Conservation (phyloP, 2,329 filamentous ascomycete genomes). For the Sporothrix schenckii region DNA sequence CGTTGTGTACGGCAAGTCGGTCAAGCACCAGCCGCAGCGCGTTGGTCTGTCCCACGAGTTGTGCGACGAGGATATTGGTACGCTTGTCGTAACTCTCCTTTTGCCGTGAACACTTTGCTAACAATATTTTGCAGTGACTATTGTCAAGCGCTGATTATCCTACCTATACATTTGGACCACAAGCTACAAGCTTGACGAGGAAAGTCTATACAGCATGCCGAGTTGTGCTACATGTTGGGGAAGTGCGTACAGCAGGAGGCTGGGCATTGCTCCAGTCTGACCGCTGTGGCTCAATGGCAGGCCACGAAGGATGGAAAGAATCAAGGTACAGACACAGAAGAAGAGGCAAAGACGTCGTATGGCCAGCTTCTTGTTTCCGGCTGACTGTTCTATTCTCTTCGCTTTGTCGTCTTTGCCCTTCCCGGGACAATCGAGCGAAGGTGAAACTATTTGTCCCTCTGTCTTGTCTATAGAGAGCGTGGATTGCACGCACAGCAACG, state of each 20-base stretch:
- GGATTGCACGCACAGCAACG: background rate
- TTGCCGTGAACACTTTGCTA: background rate
- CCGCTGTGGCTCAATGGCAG: background rate
- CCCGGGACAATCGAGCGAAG: background rate
- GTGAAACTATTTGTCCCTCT: background rate
- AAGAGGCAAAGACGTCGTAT: background rate
- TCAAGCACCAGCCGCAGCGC: constrained; percentile 97
- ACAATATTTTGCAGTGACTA: constrained; percentile 54
- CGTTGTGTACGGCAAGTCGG: constrained; percentile 95
- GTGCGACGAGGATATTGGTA: constrained; percentile 95
- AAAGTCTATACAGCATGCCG: constrained; percentile 15
- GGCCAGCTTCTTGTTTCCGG: background rate
- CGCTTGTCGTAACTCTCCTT: constrained; percentile 45
- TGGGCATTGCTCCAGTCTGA: background rate
- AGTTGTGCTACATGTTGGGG: background rate
- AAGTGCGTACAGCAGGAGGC: background rate
- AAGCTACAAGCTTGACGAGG: constrained; percentile 16
- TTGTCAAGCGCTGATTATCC: constrained; percentile 64
- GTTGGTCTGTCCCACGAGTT: constrained; percentile 90
- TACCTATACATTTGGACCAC: background rate
- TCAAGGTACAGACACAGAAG: background rate
- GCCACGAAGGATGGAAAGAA: constrained; percentile 1
- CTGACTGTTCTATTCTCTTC: background rate
- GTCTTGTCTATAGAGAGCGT: background rate
- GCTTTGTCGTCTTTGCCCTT: background rate